Conservation (phyloP, 2,329 filamentous ascomycete species). For the Exophiala oligosperma region DNA sequence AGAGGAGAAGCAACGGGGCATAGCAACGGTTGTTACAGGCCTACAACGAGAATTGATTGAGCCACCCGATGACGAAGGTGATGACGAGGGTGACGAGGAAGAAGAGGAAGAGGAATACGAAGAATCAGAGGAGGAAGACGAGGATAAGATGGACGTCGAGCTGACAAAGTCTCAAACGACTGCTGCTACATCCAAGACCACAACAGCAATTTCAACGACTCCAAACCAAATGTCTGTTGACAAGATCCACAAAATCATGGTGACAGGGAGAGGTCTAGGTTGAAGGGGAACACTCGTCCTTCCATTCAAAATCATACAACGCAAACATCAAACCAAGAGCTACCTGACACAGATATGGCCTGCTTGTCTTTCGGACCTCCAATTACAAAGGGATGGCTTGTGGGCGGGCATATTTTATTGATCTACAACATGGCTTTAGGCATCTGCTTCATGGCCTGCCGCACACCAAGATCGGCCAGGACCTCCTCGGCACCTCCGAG, state of each 20-base stretch:
- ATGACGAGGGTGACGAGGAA: constrained; percentile 56
- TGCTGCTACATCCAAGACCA: constrained; percentile 37
- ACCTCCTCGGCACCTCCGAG: constrained; percentile 73
- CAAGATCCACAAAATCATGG: constrained; percentile 53
- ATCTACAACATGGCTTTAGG: constrained; percentile 71
- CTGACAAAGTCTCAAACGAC: constrained; percentile 30
- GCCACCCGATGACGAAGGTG: constrained; percentile 45
- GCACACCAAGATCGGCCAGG: constrained; percentile 66
- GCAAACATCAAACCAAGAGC: neutral
- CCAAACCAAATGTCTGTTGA: constrained; percentile 43
- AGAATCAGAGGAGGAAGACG: constrained; percentile 52
- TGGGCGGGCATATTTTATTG: no score
- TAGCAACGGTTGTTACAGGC: constrained; percentile 72
- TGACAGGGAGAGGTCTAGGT: constrained; percentile 40
- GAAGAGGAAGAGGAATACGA: constrained; percentile 46
- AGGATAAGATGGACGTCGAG: constrained; percentile 42
- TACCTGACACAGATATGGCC: neutral
- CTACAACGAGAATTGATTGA: constrained; percentile 60
- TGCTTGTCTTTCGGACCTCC: neutral
- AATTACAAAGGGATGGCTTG: no score
- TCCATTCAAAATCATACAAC: neutral
- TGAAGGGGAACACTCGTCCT: constrained; percentile 3
- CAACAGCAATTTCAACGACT: constrained; percentile 31
- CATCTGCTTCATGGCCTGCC: constrained; percentile 78
- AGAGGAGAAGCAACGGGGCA: constrained; percentile 66